Base-by-base conservation (phyloP, 805 yeast species). In the Torulaspora maleeae region DNA sequence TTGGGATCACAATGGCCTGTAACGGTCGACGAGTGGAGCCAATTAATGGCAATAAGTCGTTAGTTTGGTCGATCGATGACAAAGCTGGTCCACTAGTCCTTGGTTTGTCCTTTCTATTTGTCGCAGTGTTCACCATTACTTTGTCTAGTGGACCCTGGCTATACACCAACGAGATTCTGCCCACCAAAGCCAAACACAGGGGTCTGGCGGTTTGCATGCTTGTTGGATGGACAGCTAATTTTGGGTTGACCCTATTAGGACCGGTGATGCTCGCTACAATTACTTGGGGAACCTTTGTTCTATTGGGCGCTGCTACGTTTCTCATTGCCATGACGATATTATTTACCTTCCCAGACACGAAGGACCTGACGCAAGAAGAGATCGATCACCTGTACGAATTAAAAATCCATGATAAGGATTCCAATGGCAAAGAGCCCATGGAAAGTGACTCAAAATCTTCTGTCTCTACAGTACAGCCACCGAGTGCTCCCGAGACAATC, bases 91-190 rank as follows among this genome's bases (percentile, higher is more conserved):
- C 77, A 0, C 47, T 66, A 2, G 60, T 73, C 1, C 52, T 79
- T 34, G 76, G 77, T 0, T 54, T 77, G 3, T 70, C 75, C 34
- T 68, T 72, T 32, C 58, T 74, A 38, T 62, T 74, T 38, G 73
- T 74, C 20, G 72, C 78, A 2, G 63, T 77, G 0, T 73, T 71
- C 54, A 67, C 80, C 0, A 57, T 77, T 1, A 67, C 78, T 1
- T 59, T 78, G 11, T 62, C 74, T 0, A 69, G 79, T 35, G 71
- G 71, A 3, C 70, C 78, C 27, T 72, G 76, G 76, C 56, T 78
- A 16, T 77, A 75, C 53, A 68, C 76, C 4, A 69, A 72, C 40
- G 83, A 78, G 51, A 59, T 76, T 4, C 69, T 78, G 35, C 77
- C 78, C 0, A 59, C 60, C 1, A 60, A 61, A 22, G 71, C 75